Base-by-base conservation (phyloP, 2,329 filamentous ascomycete species). In the Neocucurbitaria cava region DNA sequence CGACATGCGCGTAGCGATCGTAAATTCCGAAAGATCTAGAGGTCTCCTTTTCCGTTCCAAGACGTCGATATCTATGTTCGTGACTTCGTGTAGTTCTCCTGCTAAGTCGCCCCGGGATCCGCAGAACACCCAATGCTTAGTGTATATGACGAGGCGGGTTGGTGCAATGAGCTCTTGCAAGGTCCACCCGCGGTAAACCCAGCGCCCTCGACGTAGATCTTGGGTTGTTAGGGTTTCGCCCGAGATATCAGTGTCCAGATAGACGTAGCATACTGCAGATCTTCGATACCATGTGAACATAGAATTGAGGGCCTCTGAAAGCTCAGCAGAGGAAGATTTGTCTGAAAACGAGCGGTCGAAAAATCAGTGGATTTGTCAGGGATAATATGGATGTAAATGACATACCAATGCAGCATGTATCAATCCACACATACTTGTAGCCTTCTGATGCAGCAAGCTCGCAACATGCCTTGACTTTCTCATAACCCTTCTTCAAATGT, bases 81-180 rank as follows among this genome's bases (percentile, higher is more conserved):
- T 48, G 11, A 33, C 26, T 18, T 31, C 23, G 13, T 31, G 28
- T 31, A 31, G n/a, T 17, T 21, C 33, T 39, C 11, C 23, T 5
- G 20, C 10, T 3, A 21, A 41, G 36, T 6, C 40, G 24, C 3
- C 24, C 7, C 17, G 21, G 17, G 9, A 26, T 39, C 13, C 17
- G 8, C 7, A 31, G 28, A 31, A 31, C 13, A 11, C 8, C 28
- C 49, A 45, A 10, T 35, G 3, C 10, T 15, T 21, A 33, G 33
- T 42, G 21, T 43, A 53, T 3, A 30, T 39, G 18, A 28, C 3
- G 3, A 38, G 15, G 7, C 17, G 5, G 20, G 5, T n/a, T 13
- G 44, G 50, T n/a, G 50, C 44, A 3, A 53, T 38, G 6, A 53
- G 23, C 20, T 53, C 50, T 28, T 52, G 50, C n/a, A 52, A 23